phyloP scores from a whole-genome alignment of 768 basidiomycete species.

The Erythrobasidium yunnanense region DNA sequence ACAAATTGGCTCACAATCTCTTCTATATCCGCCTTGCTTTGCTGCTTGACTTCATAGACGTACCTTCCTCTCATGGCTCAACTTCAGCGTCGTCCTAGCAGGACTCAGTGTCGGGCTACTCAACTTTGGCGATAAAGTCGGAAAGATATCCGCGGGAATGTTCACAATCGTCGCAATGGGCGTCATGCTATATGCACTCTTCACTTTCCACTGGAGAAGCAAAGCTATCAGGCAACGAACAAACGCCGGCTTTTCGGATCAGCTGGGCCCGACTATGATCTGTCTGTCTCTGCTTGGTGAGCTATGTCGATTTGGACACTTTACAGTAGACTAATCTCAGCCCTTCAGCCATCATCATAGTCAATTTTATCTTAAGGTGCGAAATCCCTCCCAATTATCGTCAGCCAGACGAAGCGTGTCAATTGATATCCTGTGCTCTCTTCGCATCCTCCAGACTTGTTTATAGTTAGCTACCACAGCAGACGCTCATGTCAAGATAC shows the following conservation, averaged over 20 bases:
- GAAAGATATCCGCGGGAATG: conserved; percentile 90
- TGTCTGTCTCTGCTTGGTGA: too few species aligned
- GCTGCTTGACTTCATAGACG: conserved; percentile 27
- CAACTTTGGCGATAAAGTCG: conserved; percentile 97
- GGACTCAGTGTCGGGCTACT: conserved; percentile 89
- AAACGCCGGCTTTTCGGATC: too few species aligned
- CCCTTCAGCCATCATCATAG: too few species aligned
- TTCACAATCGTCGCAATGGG: conserved; percentile 92
- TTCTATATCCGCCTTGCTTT: not conserved
- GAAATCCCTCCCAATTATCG: too few species aligned
- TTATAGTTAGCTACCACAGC: too few species aligned
- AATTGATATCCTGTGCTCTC: not conserved
- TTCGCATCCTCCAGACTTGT: conserved; percentile 32
- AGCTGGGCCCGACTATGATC: too few species aligned
- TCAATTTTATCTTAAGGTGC: too few species aligned
- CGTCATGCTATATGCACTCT: conserved; percentile 91
- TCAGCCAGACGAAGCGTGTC: not conserved
- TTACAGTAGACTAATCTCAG: too few species aligned
- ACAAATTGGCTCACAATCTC: too few species aligned
- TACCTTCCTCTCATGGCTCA: conserved; percentile 92
- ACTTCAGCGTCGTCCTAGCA: conserved; percentile 93
- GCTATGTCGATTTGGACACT: too few species aligned
- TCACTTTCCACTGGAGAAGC: conserved; percentile 94
- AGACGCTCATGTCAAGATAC: too few species aligned
- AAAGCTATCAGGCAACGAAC: conserved; percentile 81